These are phyloP conservation scores for Pseudocercospora fijiensis DNA, from an alignment of 2,329 filamentous ascomycete species.

Conservation along the genomic window DNA sequence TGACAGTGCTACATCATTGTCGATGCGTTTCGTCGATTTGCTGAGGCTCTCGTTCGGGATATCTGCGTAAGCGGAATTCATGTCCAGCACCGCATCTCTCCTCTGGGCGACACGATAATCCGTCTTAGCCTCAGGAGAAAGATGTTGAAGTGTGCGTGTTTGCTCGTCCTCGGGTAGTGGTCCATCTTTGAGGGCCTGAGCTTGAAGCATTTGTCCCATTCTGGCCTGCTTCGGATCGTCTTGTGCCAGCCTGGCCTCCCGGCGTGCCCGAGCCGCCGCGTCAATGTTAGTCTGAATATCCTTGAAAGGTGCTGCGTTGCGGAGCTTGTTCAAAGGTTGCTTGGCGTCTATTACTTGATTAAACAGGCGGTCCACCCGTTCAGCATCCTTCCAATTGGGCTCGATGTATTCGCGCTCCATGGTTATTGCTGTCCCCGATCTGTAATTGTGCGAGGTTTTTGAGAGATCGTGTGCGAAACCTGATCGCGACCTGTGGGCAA, in stretches of 20 bases:
- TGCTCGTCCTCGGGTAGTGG: neutral
- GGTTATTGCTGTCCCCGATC: neutral
- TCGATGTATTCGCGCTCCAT: neutral
- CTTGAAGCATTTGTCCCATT: neutral
- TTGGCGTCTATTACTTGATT: neutral
- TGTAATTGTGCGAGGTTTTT: neutral
- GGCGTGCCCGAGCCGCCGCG: neutral
- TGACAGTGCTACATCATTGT: neutral
- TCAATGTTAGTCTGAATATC: neutral
- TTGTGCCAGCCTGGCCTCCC: neutral
- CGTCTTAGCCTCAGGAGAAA: neutral
- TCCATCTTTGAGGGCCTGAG: neutral
- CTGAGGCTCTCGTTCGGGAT: neutral
- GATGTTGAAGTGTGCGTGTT: neutral
- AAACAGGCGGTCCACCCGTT: neutral
- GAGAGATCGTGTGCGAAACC: neutral
- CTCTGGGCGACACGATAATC: neutral
- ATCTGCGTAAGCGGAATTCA: neutral
- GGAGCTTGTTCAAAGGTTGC: neutral
- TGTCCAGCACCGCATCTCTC: neutral
- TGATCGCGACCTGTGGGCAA: neutral
- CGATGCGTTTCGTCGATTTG: neutral
- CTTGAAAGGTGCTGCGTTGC: neutral
- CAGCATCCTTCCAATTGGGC: neutral
- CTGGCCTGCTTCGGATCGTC: neutral